These are phyloP conservation scores for Scleromitrula shiraiana DNA, from an alignment of 2,329 filamentous ascomycete genomes.

Conservation along the genomic window DNA sequence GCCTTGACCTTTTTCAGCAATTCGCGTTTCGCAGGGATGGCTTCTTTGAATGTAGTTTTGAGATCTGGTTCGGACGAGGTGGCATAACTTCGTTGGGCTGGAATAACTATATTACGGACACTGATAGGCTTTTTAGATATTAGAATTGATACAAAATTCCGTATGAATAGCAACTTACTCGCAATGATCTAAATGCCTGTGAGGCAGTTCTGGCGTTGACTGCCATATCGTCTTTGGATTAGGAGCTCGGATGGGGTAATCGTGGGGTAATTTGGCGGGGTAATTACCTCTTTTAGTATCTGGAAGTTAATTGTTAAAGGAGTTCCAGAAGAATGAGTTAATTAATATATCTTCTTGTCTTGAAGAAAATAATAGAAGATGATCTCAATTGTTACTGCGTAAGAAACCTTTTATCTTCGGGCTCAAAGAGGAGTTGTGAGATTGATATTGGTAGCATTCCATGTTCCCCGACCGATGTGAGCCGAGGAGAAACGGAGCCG, in stretches of 20 bases:
- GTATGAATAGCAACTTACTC: constrained; percentile 41
- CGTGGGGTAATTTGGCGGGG: constrained; percentile 8
- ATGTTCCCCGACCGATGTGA: background rate
- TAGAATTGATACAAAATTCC: background rate
- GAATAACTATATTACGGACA: constrained; percentile 27
- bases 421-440: too few relatives aligned
- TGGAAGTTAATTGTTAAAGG: too few relatives aligned
- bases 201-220: constrained; percentile 54
- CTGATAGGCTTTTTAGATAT: constrained; percentile 23
- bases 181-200: constrained; percentile 54
- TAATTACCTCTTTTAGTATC: background rate
- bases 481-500: constrained; percentile 7
- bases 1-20: constrained; percentile 90
- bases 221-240: constrained; percentile 42
- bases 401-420: too few relatives aligned
- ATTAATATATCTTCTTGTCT: too few relatives aligned
- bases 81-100: constrained; percentile 52
- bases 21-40: constrained; percentile 88
- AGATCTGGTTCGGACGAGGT: constrained; percentile 77
- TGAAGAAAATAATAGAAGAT: too few relatives aligned
- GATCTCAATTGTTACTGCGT: too few relatives aligned
- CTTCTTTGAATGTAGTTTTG: constrained; percentile 74
- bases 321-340: too few relatives aligned
- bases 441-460: background rate
- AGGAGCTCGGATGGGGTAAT: constrained; percentile 10